A percentile compares a stretch with the other conserved stretches of the same genome.
Conservation (phyloP, 345 rosid species). For the Hypericum androsaemum region DNA sequence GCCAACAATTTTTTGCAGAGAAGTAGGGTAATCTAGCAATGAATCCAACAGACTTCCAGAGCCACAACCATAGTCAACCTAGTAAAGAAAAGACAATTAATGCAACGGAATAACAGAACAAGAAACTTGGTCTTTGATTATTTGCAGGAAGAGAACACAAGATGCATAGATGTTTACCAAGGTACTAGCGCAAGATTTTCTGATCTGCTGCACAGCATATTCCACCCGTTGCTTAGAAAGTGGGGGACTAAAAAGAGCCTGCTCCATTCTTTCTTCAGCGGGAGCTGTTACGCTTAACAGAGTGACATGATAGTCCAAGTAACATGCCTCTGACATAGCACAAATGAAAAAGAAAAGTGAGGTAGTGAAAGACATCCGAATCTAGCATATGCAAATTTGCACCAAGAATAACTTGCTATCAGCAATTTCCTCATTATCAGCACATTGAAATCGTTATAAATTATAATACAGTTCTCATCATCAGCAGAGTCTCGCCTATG, state of each 20-base stretch:
- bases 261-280: constrained; percentile 89
- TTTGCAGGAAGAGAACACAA: not conserved
- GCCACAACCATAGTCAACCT: constrained; percentile 94
- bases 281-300: constrained; percentile 63
- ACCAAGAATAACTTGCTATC: no score
- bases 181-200: constrained; percentile 55
- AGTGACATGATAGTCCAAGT: constrained; percentile 38
- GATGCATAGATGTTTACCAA: constrained; percentile 36
- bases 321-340: constrained; percentile 30
- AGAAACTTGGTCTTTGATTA: constrained; percentile 2
- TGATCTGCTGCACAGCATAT: constrained; percentile 72
- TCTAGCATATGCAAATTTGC: no score
- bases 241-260: constrained; percentile 84
- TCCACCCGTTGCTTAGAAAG: constrained; percentile 94
- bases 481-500: no score
- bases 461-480: no score
- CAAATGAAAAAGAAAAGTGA: not conserved
- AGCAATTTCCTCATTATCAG: no score
- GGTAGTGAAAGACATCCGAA: constrained; percentile 3
- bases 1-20: constrained; percentile 63
- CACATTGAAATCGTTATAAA: no score
- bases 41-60: constrained; percentile 87
- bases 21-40: constrained; percentile 58
- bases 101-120: not conserved
- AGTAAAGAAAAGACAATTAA: constrained; percentile 5